Evolutionary conservation across 2,329 filamentous ascomycete species (phyloP).

Genomic region (Aspergillus fructus): DNA sequence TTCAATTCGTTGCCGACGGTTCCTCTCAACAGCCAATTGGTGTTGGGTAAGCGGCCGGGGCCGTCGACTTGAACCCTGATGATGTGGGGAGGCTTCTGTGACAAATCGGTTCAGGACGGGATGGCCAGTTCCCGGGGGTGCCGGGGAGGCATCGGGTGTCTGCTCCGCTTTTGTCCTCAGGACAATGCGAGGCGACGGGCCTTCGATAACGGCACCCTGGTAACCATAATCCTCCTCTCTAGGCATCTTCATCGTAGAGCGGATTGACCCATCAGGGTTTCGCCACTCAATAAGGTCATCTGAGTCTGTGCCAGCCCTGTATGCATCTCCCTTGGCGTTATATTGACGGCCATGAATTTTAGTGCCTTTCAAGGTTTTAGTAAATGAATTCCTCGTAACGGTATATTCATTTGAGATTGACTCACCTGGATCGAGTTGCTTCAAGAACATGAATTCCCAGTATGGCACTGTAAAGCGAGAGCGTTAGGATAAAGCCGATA

Average conservation of each 20-base stretch:
- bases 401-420: neutral
- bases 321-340: constrained; percentile 1
- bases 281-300: constrained; percentile 7
- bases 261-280: constrained; percentile 9
- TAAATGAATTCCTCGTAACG: constrained; percentile 1
- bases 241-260: constrained; percentile 32
- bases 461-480: neutral
- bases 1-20: constrained; percentile 49
- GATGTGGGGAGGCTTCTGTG: constrained; percentile 31
- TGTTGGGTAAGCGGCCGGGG: constrained; percentile 51
- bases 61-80: constrained; percentile 36
- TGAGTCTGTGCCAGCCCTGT: constrained; percentile 3
- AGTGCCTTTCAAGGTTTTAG: constrained; percentile 3
- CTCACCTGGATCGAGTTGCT: constrained; percentile 7
- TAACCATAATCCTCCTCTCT: constrained; percentile 40
- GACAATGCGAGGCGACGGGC: constrained; percentile 40
- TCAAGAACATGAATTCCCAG: constrained; percentile 4
- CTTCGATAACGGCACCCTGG: constrained; percentile 35
- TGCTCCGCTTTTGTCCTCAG: constrained; percentile 47
- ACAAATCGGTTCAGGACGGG: constrained; percentile 44
- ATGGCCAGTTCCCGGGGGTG: constrained; percentile 43
- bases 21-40: constrained; percentile 50
- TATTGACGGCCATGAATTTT: neutral
- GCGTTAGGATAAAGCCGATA: neutral
- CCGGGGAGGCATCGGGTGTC: constrained; percentile 44